phyloP scores from a whole-genome alignment of 306 rosid genomes.

The Gastrolobium villosum region DNA sequence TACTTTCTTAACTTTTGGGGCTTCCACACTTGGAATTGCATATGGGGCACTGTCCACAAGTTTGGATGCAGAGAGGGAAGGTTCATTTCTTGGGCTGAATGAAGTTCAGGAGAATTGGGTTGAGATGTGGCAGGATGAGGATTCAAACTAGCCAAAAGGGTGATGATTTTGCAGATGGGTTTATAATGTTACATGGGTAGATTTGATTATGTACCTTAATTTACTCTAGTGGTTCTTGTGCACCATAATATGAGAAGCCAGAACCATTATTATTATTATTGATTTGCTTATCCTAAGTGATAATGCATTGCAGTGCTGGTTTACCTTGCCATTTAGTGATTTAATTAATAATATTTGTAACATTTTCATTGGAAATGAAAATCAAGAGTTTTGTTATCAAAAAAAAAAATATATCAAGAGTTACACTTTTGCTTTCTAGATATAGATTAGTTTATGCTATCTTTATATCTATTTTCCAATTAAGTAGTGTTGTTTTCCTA shows the following conservation, averaged over 20 bases:
- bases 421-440: not conserved
- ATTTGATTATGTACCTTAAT: not conserved
- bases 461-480: not conserved
- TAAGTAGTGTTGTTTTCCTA: not conserved
- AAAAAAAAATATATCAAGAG: too few species aligned
- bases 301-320: not conserved
- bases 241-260: not conserved
- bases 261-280: slow-evolving; percentile 18
- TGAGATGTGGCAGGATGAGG: slow-evolving; percentile 91
- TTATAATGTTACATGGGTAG: not conserved
- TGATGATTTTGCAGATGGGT: not conserved
- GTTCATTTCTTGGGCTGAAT: slow-evolving; percentile 76
- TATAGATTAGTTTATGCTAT: not conserved
- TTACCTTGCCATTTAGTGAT: not conserved
- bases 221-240: not conserved
- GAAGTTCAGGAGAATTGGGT: slow-evolving; percentile 76
- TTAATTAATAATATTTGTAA: not conserved
- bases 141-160: slow-evolving; percentile 21
- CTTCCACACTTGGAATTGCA: slow-evolving; percentile 76
- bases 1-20: slow-evolving; percentile 67
- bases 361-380: slow-evolving; percentile 15
- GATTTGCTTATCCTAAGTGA: not conserved
- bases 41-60: slow-evolving; percentile 83
- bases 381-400: too few species aligned
- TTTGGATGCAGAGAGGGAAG: slow-evolving; percentile 76